Percentiles rank a stretch among this genome's conserved stretches.
Evolutionary conservation across 179 eudicot genomes (phyloP).

Genomic region (Beta macrorhiza): DNA sequence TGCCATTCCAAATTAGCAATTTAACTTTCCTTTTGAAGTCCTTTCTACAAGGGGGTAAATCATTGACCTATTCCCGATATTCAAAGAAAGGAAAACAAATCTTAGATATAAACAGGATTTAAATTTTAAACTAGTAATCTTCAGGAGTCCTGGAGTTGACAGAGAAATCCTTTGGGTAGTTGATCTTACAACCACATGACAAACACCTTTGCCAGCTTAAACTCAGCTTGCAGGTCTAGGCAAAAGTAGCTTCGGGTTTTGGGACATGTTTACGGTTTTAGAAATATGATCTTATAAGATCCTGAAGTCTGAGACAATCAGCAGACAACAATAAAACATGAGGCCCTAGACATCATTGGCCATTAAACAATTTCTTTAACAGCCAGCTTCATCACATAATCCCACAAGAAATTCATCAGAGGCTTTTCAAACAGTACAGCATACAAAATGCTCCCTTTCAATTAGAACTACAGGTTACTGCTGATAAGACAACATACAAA

Average conservation of each 20-base stretch:
- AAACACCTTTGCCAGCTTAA: neutral
- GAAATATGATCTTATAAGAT: neutral
- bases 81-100: neutral
- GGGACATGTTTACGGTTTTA: no score
- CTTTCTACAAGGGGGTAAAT: neutral
- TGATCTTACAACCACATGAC: neutral
- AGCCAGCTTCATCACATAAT: neutral
- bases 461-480: no score
- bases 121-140: neutral
- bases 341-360: neutral
- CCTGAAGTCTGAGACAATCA: neutral
- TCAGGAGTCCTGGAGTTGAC: neutral
- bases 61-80: neutral
- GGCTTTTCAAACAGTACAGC: neutral
- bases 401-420: neutral
- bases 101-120: neutral
- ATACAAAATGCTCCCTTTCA: neutral
- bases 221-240: neutral
- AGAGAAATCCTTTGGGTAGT: neutral
- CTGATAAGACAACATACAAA: no score
- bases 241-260: neutral
- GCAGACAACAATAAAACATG: neutral
- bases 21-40: neutral
- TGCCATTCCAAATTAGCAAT: neutral
- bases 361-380: neutral